These are phyloP conservation scores for Biscogniauxia mediterranea DNA, from an alignment of 2,329 filamentous ascomycete species.

Conservation along the genomic window DNA sequence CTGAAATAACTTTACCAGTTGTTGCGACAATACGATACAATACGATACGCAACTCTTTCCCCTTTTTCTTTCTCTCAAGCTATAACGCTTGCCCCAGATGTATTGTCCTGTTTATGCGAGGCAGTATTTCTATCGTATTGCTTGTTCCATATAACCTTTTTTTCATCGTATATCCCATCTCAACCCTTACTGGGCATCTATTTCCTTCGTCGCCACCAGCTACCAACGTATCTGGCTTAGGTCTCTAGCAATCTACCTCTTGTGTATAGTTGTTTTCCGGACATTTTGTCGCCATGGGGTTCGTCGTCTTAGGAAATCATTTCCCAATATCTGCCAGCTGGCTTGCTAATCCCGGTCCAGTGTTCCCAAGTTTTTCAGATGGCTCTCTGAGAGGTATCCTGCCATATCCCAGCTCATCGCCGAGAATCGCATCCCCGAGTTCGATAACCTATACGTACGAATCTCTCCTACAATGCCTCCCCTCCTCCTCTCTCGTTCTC, in stretches of 20 bases:
- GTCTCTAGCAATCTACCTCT: not conserved
- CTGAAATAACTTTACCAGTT: not conserved
- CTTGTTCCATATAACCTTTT: slow-evolving; percentile 16
- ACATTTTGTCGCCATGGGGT: slow-evolving; percentile 24
- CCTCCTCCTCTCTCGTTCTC: slow-evolving; percentile 20
- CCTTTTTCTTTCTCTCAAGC: slow-evolving; percentile 2
- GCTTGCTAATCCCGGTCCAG: slow-evolving; percentile 34
- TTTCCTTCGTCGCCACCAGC: not conserved
- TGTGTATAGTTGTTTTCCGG: not conserved
- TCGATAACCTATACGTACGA: slow-evolving; percentile 87
- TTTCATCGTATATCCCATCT: not conserved
- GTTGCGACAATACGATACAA: not conserved
- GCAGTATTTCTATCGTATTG: slow-evolving; percentile 4
- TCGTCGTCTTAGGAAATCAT: slow-evolving; percentile 5
- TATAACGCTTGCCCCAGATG: slow-evolving; percentile 17
- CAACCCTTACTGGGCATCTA: not conserved
- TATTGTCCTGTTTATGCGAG: slow-evolving; percentile 7
- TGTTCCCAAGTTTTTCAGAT: slow-evolving; percentile 92
- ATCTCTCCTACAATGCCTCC: slow-evolving; percentile 13
- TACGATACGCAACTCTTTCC: not conserved
- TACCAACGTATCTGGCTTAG: not conserved
- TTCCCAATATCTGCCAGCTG: not conserved
- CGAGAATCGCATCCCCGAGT: slow-evolving; percentile 98
- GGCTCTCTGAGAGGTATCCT: slow-evolving; percentile 98
- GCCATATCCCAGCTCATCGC: slow-evolving; percentile 97